Percentiles rank a stretch among this genome's conserved stretches.
Evolutionary conservation across 73 alveolate species (phyloP).

Genomic region (Paramecium sexaurelia): DNA sequence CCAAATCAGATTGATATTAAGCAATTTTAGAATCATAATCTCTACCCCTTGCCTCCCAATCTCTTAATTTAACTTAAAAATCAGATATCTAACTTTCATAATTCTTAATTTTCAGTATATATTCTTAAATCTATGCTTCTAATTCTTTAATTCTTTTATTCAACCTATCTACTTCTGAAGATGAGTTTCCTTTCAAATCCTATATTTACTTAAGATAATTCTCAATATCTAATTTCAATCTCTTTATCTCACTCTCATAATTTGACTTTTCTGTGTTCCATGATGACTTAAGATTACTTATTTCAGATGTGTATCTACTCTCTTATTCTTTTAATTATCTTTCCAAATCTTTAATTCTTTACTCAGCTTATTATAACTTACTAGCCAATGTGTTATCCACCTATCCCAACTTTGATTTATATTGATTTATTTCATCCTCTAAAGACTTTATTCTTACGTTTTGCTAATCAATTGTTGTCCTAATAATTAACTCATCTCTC

Average conservation of each 20-base stretch:
- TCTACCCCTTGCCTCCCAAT: slow-evolving; percentile 5
- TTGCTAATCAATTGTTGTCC: background rate
- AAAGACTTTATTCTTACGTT: background rate
- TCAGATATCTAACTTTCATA: background rate
- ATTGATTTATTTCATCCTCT: background rate
- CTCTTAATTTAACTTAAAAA: background rate
- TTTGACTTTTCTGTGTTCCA: background rate
- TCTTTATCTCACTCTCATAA: slow-evolving; percentile 18
- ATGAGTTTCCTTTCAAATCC: background rate
- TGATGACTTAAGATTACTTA: background rate
- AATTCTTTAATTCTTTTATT: background rate
- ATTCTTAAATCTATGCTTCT: background rate
- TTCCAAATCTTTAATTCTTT: slow-evolving; percentile 41
- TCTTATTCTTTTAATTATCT: background rate
- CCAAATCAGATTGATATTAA: background rate
- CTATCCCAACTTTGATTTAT: slow-evolving; percentile 34
- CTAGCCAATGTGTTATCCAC: slow-evolving; percentile 25
- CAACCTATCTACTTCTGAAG: slow-evolving; percentile 12
- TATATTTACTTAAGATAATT: background rate
- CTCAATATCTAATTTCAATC: background rate
- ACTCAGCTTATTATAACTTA: slow-evolving; percentile 27
- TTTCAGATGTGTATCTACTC: background rate
- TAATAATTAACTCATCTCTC: background rate
- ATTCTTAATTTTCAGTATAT: background rate
- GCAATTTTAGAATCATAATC: background rate